Base-by-base conservation (phyloP, 2,329 filamentous ascomycete species). In the Cladosporium austrohemisphaericum region DNA sequence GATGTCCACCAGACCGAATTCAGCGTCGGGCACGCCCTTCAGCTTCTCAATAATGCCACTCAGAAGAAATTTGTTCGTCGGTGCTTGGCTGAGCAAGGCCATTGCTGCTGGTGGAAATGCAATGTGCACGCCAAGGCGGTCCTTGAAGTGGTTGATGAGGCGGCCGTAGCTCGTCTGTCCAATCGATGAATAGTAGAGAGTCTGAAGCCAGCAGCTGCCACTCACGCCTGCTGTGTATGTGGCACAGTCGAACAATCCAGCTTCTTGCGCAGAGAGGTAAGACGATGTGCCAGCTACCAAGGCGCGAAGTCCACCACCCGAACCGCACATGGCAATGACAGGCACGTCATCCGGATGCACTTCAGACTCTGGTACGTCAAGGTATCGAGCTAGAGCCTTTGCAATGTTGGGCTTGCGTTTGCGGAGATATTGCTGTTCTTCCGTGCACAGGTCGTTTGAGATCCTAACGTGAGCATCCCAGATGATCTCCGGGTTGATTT, bases 211-310 rank as follows among this genome's bases (percentile, higher is more conserved):
- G 67, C 93, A 97, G 55, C 88, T 94, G 0, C 93, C 93, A 64
- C 90, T 96, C 41, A 98, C 93, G 1, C 93, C 93, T 4, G 92
- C 89, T 0, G 90, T 95, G 63, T 98, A 98, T 1, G 91, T 97
- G 9, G 88, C 79, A 65, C 93, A 97, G 68, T 96, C 91, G 65
- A 95, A 94, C 0, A 98, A 74, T 0, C 93, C 93, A 50, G 87
- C 86, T 65, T 96, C 86, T 52, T 89, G 82, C 0, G 89, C 79
- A 3, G 90, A 91, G 8, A 93, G 75, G 53, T 94, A 84, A 0
- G 91, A 96, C 0, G 92, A 91, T 0, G 90, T 84, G 3, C 92
- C 91, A 2, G 93, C 91, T 14, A 97, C 88, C 29, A 98, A 78
- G 1, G 93, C 93, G 43, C 93, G 79, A 38, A 98, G 70, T 0